Evolutionary conservation across 2,329 filamentous ascomycete species (phyloP), one percentile per base, ranked within the genome.

Genomic region (Rhynchosporium agropyri): DNA sequence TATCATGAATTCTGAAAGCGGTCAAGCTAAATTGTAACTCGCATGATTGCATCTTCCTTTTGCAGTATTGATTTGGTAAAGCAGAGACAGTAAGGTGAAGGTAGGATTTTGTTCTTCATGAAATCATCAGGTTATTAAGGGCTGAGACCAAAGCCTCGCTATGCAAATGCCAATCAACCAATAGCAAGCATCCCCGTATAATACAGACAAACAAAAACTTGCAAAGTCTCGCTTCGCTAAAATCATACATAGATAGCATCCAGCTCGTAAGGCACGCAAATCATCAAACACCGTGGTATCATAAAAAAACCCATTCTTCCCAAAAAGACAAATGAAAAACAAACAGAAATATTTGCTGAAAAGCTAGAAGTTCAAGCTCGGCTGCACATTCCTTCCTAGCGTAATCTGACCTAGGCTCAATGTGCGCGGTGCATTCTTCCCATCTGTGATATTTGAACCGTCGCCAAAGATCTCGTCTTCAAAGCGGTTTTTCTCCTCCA

Each of bases 351-450:
- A 36, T 36, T 6, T 36, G 9, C 33, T 36, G 50, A 58, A 36
- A 33, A 38, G 42, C 42, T 49, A 49, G 20, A 58, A 49, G 8
- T 48, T 46, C 55, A 58, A 28, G 26, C 53, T 45, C 26, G 53
- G 53, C 38, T 56, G 53, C 13, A 45, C 43, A 28, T 64, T 64
- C 29, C 63, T 67, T 4, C 64, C 65, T 68, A 83, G 76, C 0
- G 84, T 87, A 68, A 88, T 74, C 71, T 85, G 84, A 64, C 84
- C 84, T 10, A 89, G 78, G 33, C 84, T 90, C 70, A 91, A 79
- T 49, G 85, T 88, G 67, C 84, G 83, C 28, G 84, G 84, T 1
- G 86, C 84, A 72, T 78, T 84, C 65, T 83, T 82, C 57, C 26
- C 38, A 4, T 58, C 45, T 43, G 38, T 61, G 43, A 51, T 55